These are phyloP conservation scores for Psidium guajava DNA, from an alignment of 345 rosid species.

Conservation along the genomic window DNA sequence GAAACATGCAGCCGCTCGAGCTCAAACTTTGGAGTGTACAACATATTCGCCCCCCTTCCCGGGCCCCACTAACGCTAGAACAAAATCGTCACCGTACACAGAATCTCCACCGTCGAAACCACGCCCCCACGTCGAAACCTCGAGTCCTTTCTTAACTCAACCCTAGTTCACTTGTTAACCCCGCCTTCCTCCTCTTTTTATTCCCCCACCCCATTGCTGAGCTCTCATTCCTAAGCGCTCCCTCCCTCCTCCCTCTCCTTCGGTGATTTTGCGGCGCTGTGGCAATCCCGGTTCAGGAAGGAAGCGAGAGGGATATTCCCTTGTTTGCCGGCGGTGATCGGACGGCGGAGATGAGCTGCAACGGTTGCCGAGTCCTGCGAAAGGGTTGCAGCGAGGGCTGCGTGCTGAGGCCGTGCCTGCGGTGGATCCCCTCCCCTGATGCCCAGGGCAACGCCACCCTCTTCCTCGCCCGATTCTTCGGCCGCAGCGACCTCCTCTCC, in stretches of 20 bases:
- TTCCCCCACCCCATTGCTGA: neutral
- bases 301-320: neutral
- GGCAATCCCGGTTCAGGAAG: neutral
- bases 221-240: neutral
- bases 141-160: slow-evolving; percentile 10
- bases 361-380: slow-evolving; percentile 75
- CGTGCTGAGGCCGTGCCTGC: slow-evolving; percentile 58
- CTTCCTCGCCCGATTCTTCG: slow-evolving; percentile 84
- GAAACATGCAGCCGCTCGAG: slow-evolving; percentile 69
- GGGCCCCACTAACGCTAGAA: neutral
- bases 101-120: neutral
- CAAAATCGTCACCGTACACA: neutral
- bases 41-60: slow-evolving; percentile 5
- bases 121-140: neutral
- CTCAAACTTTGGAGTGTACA: slow-evolving; percentile 56
- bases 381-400: slow-evolving; percentile 81
- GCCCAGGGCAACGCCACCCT: slow-evolving; percentile 84
- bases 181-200: slow-evolving; percentile 7
- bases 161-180: slow-evolving; percentile 18
- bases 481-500: slow-evolving; percentile 83
- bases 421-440: slow-evolving; percentile 44
- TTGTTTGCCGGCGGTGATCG: neutral
- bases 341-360: slow-evolving; percentile 58
- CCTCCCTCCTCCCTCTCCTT: neutral
- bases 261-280: neutral